These are phyloP conservation scores for Medicago lupulina DNA, from an alignment of 306 rosid species.

Conservation along the genomic window DNA sequence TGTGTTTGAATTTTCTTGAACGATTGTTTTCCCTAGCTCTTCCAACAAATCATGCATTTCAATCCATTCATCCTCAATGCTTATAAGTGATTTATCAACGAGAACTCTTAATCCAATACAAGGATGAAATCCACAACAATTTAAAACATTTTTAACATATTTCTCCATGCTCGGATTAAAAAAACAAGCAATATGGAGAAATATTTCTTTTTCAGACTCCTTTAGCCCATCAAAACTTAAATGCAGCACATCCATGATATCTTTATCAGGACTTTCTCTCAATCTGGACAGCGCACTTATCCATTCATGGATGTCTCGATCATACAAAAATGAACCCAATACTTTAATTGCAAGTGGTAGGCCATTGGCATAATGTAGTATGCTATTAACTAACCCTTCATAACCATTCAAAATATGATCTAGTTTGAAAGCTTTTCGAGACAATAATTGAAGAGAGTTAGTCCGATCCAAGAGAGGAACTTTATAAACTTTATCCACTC, in stretches of 20 bases:
- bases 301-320: neutral
- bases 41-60: too few species aligned
- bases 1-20: too few species aligned
- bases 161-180: too few species aligned
- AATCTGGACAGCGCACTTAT: too few species aligned
- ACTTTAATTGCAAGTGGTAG: neutral
- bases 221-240: too few species aligned
- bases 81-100: neutral
- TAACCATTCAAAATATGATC: neutral
- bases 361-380: neutral
- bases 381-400: neutral
- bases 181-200: neutral
- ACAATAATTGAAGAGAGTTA: neutral
- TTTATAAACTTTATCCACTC: neutral
- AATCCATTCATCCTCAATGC: too few species aligned
- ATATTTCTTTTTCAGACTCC: too few species aligned
- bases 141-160: neutral
- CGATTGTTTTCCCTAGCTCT: too few species aligned
- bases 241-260: too few species aligned
- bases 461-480: neutral
- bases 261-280: too few species aligned
- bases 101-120: neutral
- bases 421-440: neutral
- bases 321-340: neutral
- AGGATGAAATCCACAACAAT: neutral